Conservation (phyloP, 169 alveolate species). For the Cryptosporidium canis region DNA sequence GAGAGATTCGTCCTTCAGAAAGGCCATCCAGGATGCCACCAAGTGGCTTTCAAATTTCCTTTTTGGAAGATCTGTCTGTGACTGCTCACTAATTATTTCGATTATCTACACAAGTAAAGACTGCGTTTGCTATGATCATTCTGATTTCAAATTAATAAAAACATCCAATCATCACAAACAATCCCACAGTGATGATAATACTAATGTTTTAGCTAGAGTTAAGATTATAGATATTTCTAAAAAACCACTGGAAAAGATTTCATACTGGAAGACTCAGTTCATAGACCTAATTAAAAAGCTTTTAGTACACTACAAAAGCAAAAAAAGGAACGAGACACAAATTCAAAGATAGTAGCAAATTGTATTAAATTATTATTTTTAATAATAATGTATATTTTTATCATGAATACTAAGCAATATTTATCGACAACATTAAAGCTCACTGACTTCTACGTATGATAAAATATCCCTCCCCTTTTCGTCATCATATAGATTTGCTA, state of each 20-base stretch:
- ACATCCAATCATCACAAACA: background rate
- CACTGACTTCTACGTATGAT: background rate
- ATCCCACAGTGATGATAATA: background rate
- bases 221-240: conserved; percentile 17
- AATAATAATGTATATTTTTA: background rate
- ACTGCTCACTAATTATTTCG: conserved; percentile 25
- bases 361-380: background rate
- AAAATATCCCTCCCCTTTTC: background rate
- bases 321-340: background rate
- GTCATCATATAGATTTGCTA: background rate
- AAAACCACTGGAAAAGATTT: conserved; percentile 29
- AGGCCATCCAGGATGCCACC: background rate
- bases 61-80: conserved; percentile 43
- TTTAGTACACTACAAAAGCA: background rate
- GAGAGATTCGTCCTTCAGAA: background rate
- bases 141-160: background rate
- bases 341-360: background rate
- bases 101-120: background rate
- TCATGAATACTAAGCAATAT: background rate
- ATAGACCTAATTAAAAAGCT: background rate
- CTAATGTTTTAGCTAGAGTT: background rate
- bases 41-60: conserved; percentile 33
- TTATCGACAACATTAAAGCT: background rate
- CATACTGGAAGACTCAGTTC: conserved; percentile 24
- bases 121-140: background rate